phyloP scores from a whole-genome alignment of 257 asterid genomes.

The Eustoma russellianum region DNA sequence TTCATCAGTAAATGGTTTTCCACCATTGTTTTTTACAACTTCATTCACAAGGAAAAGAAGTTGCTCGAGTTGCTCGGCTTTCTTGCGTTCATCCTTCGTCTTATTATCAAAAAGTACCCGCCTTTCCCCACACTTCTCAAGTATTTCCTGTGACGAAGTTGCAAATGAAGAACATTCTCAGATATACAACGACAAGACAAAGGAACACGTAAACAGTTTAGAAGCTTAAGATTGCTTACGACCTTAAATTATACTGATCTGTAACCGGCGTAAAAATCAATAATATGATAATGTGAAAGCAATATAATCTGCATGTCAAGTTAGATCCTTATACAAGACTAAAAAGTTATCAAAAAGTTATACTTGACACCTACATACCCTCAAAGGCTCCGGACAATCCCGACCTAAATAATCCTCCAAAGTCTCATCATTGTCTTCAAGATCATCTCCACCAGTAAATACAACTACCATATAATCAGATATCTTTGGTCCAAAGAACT shows the following conservation, averaged over 20 bases:
- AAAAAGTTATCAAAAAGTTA: background rate
- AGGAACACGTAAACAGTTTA: background rate
- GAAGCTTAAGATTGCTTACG: no score
- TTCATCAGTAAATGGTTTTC: constrained; percentile 53
- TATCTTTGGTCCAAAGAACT: constrained; percentile 61
- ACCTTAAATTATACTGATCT: no score
- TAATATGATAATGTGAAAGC: background rate
- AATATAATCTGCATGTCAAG: background rate
- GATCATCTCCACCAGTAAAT: constrained; percentile 84
- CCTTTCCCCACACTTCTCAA: constrained; percentile 56
- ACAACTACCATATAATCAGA: constrained; percentile 63
- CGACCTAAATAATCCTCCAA: constrained; percentile 46
- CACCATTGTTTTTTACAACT: constrained; percentile 41
- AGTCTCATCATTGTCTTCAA: constrained; percentile 49
- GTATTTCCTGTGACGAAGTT: constrained; percentile 30
- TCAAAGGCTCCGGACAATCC: constrained; percentile 43
- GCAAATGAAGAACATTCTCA: background rate
- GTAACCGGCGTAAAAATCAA: background rate
- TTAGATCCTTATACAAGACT: background rate
- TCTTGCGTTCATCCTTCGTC: constrained; percentile 35
- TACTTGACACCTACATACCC: constrained; percentile 22
- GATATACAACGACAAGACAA: background rate
- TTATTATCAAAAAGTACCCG: constrained; percentile 57
- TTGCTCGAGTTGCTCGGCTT: constrained; percentile 27
- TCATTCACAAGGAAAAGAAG: constrained; percentile 45